Base-by-base conservation (phyloP, 2,329 filamentous ascomycete species). In the Xylariaceae sp. region DNA sequence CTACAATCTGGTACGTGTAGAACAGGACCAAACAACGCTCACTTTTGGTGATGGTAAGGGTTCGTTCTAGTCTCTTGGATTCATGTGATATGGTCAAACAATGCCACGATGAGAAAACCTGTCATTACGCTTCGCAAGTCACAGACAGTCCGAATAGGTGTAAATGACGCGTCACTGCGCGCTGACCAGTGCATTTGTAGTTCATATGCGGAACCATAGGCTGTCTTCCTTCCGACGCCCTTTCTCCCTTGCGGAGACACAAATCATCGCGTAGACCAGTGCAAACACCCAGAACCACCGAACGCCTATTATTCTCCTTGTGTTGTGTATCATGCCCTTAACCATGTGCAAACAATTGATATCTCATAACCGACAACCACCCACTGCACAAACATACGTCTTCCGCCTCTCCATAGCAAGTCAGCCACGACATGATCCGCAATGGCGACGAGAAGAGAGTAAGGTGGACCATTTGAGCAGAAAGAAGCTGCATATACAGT, bases 241-340 rank as follows among this genome's bases (percentile, higher is more conserved):
- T 53, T 28, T 28, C 22, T 55, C 53, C 42, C 33, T 58, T 42
- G 34, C 48, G 36, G 40, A 45, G 45, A 60, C 52, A 59, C 56
- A 57, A 61, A 53, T 59, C 61, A 64, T 64, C 53, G 59, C 57
- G 42, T 55, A 61, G 55, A 62, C 63, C 61, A 56, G 59, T 56
- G 47, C 48, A 58, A 54, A 50, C 48, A 60, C 60, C 53, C 51
- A 59, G 53, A 56, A 64, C 62, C 61, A 61, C 63, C 62, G 66
- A 42, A 67, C 65, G 65, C 65, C 65, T 51, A 51, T 54, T 57
- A 57, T 64, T 7, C 56, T 61, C 53, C 60, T 45, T 59, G 56
- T 55, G 50, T 45, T 62, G 57, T 64, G 60, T 64, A 65, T 64
- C 65, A 68, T 68, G 66, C 22, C 60, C 63, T 58, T 51, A 60